Conservation (phyloP, 805 yeast genomes). For the Nakazawaea wickerhamii region DNA sequence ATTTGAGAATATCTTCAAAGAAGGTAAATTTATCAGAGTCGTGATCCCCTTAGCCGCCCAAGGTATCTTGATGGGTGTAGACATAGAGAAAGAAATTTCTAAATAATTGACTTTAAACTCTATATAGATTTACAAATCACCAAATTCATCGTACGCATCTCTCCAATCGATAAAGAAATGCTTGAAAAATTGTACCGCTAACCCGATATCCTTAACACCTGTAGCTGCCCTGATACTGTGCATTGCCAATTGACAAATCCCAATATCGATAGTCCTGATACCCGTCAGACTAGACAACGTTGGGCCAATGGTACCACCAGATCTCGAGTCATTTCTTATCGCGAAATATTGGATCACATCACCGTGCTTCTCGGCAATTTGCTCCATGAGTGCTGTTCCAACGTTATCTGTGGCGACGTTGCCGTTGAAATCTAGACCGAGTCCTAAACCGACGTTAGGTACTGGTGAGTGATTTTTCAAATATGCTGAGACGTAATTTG, state of each 20-base stretch:
- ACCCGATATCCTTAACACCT: slow-evolving; percentile 72
- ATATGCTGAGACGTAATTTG: slow-evolving; percentile 63
- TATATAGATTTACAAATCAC: slow-evolving; percentile 9
- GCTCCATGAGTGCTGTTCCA: slow-evolving; percentile 65
- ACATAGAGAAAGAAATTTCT: slow-evolving; percentile 2
- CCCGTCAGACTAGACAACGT: slow-evolving; percentile 57
- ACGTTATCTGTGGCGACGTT: slow-evolving; percentile 79
- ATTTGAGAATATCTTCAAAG: slow-evolving; percentile 18
- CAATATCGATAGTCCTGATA: slow-evolving; percentile 73
- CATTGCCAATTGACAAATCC: slow-evolving; percentile 82
- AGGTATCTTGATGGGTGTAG: slow-evolving; percentile 20
- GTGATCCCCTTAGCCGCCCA: slow-evolving; percentile 31
- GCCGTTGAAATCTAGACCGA: slow-evolving; percentile 73
- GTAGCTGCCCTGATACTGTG: slow-evolving; percentile 79
- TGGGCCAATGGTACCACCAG: slow-evolving; percentile 90
- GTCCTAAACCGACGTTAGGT: slow-evolving; percentile 70
- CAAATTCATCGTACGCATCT: slow-evolving; percentile 45
- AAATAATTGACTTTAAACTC: too few relatives aligned
- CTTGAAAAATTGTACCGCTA: slow-evolving; percentile 65
- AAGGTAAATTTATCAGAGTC: slow-evolving; percentile 24
- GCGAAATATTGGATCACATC: slow-evolving; percentile 77
- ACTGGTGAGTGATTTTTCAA: slow-evolving; percentile 74
- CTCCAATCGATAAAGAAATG: slow-evolving; percentile 70
- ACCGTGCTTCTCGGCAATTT: slow-evolving; percentile 57
- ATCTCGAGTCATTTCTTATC: slow-evolving; percentile 76